Base-by-base conservation (phyloP, 139 green algal species). In the Bryopsis sp. region DNA sequence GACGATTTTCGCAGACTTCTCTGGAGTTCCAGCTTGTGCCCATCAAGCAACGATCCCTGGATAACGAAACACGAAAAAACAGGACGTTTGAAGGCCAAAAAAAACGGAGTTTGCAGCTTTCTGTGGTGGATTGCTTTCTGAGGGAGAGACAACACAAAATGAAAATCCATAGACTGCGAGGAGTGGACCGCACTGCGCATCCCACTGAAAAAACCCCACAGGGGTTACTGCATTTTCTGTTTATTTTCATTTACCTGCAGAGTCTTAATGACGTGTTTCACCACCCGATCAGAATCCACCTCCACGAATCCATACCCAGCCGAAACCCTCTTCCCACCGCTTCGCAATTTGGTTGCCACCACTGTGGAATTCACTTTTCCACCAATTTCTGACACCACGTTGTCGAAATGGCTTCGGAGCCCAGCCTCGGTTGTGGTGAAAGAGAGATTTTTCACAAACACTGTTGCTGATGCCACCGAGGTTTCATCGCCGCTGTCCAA, bases 391-490 rank as follows among this genome's bases (percentile, higher is more conserved):
- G 73, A 80, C 6, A 84, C 78, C 0, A 79, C 82, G 28, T 72
- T 71, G 26, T 88, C 78, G 79, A 97, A 96, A 74, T 95, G 89
- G 64, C 80, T 70, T 47, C 58, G 63, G 15, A 98, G 78, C 7
- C 43, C 69, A 2, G 54, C 67, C 31, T 92, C 85, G 1, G 64
- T 85, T 11, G 93, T 97, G 36, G 58, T 76, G 68, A 96, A 99
- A 2, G 87, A 79, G 47, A 99, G 68, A 63, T 97, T 97, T 77
- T 99, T 99, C 1, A 99, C 91, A 69, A 92, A 99, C 24, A 96
- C 79, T 15, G 78, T 86, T 24, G 59, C 47, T 24, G 71, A n/a
- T n/a, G n/a, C n/a, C n/a, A n/a, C n/a, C n/a, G n/a, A n/a, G n/a
- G n/a, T n/a, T n/a, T n/a, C n/a, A n/a, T n/a, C n/a, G n/a, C n/a